Evolutionary conservation across 2,329 filamentous ascomycete species (phyloP), one percentile per base, ranked within the genome.

Genomic region (Penicillium sp.): DNA sequence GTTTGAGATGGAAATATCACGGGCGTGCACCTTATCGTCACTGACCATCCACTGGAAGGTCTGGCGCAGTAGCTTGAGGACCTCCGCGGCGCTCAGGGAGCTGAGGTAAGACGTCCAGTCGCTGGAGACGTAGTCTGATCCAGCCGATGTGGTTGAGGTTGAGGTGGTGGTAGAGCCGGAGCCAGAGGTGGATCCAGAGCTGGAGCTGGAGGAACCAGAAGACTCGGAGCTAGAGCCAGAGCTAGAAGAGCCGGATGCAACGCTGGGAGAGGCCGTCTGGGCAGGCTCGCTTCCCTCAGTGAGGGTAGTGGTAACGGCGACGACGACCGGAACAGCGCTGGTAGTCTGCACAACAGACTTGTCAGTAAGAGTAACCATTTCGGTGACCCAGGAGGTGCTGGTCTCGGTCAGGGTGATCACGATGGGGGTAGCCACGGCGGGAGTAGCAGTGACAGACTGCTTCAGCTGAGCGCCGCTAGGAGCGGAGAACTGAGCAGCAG

Each of bases 11-110:
- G 37, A 12, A 14, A 40, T 40, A 9, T 66, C 64, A 57, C 69
- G 69, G 22, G 69, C 64, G 58, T 72, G 69, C 57, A 63, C 62
- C 63, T 70, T 67, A 50, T 71, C 63, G 20, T 63, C 22, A 18
- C 37, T 66, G 58, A 70, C 63, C 47, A 72, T 59, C 69, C 69
- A 72, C 54, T 64, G 65, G 44, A 70, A 43, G 27, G 69, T 72
- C 53, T 69, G 53, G 49, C 63, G 66, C 49, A 72, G 55, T 18
- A 66, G 37, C 52, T 49, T 63, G 55, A 72, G 60, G 56, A 70
- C 63, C 60, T 71, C 59, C 3, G 69, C 66, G 25, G 69, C 64
- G 49, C 60, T 69, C 53, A 72, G 58, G 43, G 68, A 69, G 62
- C 59, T 63, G 53, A 72, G 68, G 60, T 70, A 72, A 12, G 63